Percentiles rank a stretch among this genome's conserved stretches.
These are phyloP conservation scores for Dipteronia sinensis DNA, from an alignment of 345 rosid species.

Conservation along the genomic window DNA sequence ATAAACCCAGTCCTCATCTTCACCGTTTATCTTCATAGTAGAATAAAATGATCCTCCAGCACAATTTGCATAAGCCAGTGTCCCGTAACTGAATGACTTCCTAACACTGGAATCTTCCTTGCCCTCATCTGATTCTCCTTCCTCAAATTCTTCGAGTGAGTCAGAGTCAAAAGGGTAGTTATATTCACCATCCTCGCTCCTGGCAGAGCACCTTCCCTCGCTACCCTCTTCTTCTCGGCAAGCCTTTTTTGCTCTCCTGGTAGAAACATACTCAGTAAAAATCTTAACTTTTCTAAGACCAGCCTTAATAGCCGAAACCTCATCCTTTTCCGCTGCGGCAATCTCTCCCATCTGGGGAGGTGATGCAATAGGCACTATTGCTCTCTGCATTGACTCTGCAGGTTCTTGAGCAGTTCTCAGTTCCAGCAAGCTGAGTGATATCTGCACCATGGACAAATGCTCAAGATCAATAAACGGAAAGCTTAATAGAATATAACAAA, in stretches of 20 bases:
- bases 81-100: conserved; percentile 82
- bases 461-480: conserved; percentile 10
- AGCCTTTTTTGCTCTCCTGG: conserved; percentile 61
- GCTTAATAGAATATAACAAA: neutral
- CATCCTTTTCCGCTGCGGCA: conserved; percentile 56
- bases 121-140: conserved; percentile 76
- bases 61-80: conserved; percentile 75
- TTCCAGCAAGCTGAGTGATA: conserved; percentile 73
- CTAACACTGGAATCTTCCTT: conserved; percentile 47
- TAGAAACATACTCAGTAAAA: conserved; percentile 72
- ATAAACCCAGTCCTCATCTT: conserved; percentile 80
- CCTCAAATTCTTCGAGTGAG: conserved; percentile 78
- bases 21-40: conserved; percentile 42
- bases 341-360: conserved; percentile 57
- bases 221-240: conserved; percentile 68
- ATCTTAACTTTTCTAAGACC: conserved; percentile 86
- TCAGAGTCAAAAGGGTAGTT: conserved; percentile 81
- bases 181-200: conserved; percentile 76
- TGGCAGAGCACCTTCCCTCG: conserved; percentile 64
- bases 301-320: conserved; percentile 81
- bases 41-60: conserved; percentile 73
- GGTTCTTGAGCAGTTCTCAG: conserved; percentile 66
- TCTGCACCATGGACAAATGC: conserved; percentile 39
- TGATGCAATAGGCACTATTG: conserved; percentile 55
- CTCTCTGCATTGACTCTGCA: conserved; percentile 49